Base-by-base conservation (phyloP, 352 stramenopile species). In the Phytophthora macrochlamydospora region DNA sequence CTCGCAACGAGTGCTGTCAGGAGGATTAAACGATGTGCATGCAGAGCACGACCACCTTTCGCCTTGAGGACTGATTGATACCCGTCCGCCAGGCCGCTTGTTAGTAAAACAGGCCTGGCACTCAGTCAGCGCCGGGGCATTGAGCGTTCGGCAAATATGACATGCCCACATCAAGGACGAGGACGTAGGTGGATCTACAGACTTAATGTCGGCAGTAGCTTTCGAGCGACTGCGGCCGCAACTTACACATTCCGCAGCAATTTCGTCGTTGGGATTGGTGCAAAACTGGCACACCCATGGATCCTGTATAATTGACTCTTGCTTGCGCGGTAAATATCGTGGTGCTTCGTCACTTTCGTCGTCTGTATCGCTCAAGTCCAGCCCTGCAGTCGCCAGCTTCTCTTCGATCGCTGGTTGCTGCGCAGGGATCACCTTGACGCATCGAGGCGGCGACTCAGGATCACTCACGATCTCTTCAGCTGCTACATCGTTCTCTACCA, bases 291-390 rank as follows among this genome's bases (percentile, higher is more conserved):
- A 79, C 14, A 67, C 61, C 69, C 69, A 77, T 29, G 67, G 56
- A 13, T 78, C 50, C 38, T 75, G 52, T 60, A 45, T 71, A 11
- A 38, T 31, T 2, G 59, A 12, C 3, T 71, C 42, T 46, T 59
- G 67, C 1, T 9, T 31, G 31, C 61, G 31, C 32, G 35, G 56
- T 31, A 75, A 38, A 11, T 40, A 44, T 18, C 62, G 70, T 3
- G 42, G 33, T 32, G 62, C 53, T 43, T 62, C 33, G 8, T 72
- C 48, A 1, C 66, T 48, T 12, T 88, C 74, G 0, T 81, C 61
- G 6, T 88, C 78, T 7, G 82, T 85, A 38, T 88, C 78, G 49
- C 78, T 91, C 12, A 88, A 56, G 54, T 72, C 62, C 14, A 91
- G 40, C 32, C 82, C 82, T 43, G 76, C 82, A 51, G 71, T 71